A percentile compares a stretch with the other conserved stretches of the same genome.
phyloP scores from a whole-genome alignment of 2,329 filamentous ascomycete species.

The Monosporascus ibericus region DNA sequence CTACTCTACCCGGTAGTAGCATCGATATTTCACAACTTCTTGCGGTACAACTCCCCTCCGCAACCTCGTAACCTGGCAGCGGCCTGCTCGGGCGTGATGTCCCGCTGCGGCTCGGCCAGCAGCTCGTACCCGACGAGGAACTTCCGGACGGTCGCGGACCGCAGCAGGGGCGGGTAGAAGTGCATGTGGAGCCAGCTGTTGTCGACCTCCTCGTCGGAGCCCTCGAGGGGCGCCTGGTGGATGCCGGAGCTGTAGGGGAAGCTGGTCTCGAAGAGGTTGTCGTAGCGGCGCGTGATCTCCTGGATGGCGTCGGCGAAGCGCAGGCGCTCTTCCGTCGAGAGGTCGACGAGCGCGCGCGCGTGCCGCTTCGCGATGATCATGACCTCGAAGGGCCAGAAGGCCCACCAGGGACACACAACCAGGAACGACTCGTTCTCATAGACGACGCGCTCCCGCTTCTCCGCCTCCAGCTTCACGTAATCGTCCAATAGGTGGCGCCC shows the following conservation, averaged over 20 bases:
- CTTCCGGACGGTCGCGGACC: conserved; percentile 90
- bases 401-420: conserved; percentile 95
- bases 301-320: conserved; percentile 78
- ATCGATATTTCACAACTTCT: conserved; percentile 35
- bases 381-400: conserved; percentile 93
- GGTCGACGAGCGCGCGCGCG: conserved; percentile 77
- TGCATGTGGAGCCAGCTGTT: conserved; percentile 92
- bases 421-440: conserved; percentile 83
- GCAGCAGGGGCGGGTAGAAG: conserved; percentile 90
- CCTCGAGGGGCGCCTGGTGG: conserved; percentile 86
- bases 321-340: conserved; percentile 63
- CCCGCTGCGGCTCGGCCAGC: conserved; percentile 94
- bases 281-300: conserved; percentile 85
- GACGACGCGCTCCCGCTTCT: conserved; percentile 78
- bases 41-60: conserved; percentile 79
- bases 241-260: conserved; percentile 98
- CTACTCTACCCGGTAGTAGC: too few relatives aligned
- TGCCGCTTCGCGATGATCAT: conserved; percentile 83
- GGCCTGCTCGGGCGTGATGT: conserved; percentile 96
- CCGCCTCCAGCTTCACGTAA: conserved; percentile 76
- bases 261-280: conserved; percentile 93
- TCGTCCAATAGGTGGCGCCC: conserved; percentile 77
- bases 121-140: conserved; percentile 96
- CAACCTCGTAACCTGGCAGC: conserved; percentile 70
- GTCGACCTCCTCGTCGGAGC: conserved; percentile 75